These are phyloP conservation scores for Escovopsis sp. DNA, from an alignment of 2,329 filamentous ascomycete genomes.

Conservation along the genomic window DNA sequence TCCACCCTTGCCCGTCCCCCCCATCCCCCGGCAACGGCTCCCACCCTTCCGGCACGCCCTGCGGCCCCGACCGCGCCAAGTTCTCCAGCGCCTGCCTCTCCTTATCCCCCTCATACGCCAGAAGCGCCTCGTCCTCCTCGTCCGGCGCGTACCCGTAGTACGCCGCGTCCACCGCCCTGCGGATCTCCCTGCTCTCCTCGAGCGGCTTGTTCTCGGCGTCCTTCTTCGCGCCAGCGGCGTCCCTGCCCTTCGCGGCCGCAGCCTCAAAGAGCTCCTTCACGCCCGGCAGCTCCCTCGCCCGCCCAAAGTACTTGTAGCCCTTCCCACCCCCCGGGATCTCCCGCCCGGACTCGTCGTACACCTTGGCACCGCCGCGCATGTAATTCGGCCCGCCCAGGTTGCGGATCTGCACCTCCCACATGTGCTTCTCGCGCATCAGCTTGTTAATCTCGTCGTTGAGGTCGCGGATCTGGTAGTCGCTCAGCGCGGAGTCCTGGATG, in stretches of 20 bases:
- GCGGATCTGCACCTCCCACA: slow-evolving; percentile 95
- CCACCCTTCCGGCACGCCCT: slow-evolving; percentile 54
- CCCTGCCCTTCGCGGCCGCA: slow-evolving; percentile 40
- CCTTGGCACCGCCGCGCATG: slow-evolving; percentile 57
- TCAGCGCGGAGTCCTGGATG: slow-evolving; percentile 84
- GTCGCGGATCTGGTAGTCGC: slow-evolving; percentile 93
- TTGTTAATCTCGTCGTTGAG: slow-evolving; percentile 99
- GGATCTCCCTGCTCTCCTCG: slow-evolving; percentile 52
- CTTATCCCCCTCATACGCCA: slow-evolving; percentile 69
- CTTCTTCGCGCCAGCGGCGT: slow-evolving; percentile 54
- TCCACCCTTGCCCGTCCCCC: slow-evolving; percentile 72
- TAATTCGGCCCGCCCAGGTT: slow-evolving; percentile 96
- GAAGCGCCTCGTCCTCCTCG: slow-evolving; percentile 70
- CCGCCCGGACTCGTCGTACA: slow-evolving; percentile 59
- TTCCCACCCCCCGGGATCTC: slow-evolving; percentile 65
- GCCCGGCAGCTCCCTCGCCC: slow-evolving; percentile 77
- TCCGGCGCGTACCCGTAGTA: slow-evolving; percentile 94
- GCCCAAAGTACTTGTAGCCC: slow-evolving; percentile 87
- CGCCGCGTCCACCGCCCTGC: slow-evolving; percentile 71
- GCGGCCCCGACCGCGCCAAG: slow-evolving; percentile 41
- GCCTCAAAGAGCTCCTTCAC: slow-evolving; percentile 94
- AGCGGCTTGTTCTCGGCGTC: slow-evolving; percentile 47
- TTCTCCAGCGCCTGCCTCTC: slow-evolving; percentile 67
- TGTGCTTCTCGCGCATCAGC: slow-evolving; percentile 95
- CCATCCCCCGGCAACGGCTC: slow-evolving; percentile 73